Evolutionary conservation across 164 flowering plant species (phyloP).

Genomic region (Macadamia tetraphylla): DNA sequence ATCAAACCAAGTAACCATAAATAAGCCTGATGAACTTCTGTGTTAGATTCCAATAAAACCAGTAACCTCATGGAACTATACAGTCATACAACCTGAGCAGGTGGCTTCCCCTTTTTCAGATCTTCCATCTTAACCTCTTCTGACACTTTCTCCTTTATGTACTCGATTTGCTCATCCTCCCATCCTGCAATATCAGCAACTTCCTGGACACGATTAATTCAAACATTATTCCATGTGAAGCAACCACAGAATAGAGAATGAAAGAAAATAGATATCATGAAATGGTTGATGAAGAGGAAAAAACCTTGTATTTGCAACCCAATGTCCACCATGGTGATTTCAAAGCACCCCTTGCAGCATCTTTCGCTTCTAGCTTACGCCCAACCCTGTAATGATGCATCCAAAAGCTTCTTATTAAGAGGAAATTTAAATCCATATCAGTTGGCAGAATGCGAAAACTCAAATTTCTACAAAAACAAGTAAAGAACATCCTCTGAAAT

Average conservation of each 20-base stretch:
- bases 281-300: neutral
- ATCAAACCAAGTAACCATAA: neutral
- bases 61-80: neutral
- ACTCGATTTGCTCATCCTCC: slow-evolving; percentile 88
- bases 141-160: slow-evolving; percentile 61
- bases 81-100: slow-evolving; percentile 51
- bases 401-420: neutral
- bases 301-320: slow-evolving; percentile 77
- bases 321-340: slow-evolving; percentile 98
- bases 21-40: neutral
- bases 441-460: neutral
- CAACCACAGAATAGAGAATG: slow-evolving; percentile 3
- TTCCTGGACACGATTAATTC: slow-evolving; percentile 40
- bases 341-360: slow-evolving; percentile 87
- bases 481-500: slow-evolving; percentile 6
- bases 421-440: slow-evolving; percentile 1
- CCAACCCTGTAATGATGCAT: slow-evolving; percentile 59
- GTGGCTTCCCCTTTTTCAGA: slow-evolving; percentile 72
- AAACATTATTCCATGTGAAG: neutral
- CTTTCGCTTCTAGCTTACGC: slow-evolving; percentile 71
- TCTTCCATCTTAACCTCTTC: slow-evolving; percentile 78
- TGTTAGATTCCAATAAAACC: neutral
- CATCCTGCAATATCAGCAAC: slow-evolving; percentile 81
- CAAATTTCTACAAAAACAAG: neutral
- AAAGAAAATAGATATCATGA: neutral